Evolutionary conservation across 1,284 basidiomycete genomes (phyloP).

Genomic region (Sanghuangporus weigelae): DNA sequence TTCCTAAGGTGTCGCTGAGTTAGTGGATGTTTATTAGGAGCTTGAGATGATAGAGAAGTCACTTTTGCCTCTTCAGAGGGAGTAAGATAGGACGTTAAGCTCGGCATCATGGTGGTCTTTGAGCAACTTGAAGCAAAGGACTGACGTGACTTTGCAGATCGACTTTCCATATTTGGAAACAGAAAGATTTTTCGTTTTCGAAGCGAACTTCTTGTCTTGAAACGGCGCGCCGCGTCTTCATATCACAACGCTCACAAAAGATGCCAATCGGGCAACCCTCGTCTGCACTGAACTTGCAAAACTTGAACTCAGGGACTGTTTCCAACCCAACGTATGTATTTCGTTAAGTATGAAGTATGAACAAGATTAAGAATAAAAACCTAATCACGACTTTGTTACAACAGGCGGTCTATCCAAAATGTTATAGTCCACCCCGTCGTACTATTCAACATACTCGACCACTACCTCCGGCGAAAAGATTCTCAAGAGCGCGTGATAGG

Average conservation of each 20-base stretch:
- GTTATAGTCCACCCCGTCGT: slow-evolving; percentile 90
- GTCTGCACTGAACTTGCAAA: slow-evolving; percentile 64
- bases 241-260: slow-evolving; percentile 22
- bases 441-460: slow-evolving; percentile 94
- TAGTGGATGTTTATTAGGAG: slow-evolving; percentile 1
- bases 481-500: slow-evolving; percentile 91
- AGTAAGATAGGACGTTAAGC: slow-evolving; percentile 9
- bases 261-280: slow-evolving; percentile 67
- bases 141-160: background rate
- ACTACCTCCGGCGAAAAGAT: slow-evolving; percentile 87
- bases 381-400: background rate
- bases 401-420: slow-evolving; percentile 63
- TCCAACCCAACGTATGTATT: slow-evolving; percentile 30
- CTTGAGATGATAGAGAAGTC: background rate
- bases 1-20: slow-evolving; percentile 44
- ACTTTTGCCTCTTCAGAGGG: slow-evolving; percentile 80
- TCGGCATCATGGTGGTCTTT: slow-evolving; percentile 50
- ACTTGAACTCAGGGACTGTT: slow-evolving; percentile 30
- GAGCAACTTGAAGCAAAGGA: slow-evolving; percentile 23
- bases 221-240: background rate
- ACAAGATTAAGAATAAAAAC: too few species aligned
- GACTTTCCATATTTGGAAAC: slow-evolving; percentile 29
- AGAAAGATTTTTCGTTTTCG: slow-evolving; percentile 27
- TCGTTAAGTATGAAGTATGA: background rate
- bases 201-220: slow-evolving; percentile 12